These are phyloP conservation scores for Leucocoprinus sp. DNA, from an alignment of 768 basidiomycete genomes.

Conservation along the genomic window DNA sequence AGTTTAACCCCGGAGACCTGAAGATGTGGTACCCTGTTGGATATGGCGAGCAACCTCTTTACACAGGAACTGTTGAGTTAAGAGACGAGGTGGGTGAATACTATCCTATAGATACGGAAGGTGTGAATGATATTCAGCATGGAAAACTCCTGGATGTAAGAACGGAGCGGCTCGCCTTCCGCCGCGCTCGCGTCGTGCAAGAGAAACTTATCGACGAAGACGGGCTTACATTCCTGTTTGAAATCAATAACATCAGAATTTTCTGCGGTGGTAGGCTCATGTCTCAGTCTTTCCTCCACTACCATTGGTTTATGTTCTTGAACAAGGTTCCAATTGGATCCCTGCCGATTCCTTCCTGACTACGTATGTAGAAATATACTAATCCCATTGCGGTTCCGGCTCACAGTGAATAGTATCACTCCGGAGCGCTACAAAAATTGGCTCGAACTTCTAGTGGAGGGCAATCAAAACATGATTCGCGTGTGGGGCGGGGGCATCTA, in stretches of 20 bases:
- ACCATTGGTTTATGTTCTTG: background rate
- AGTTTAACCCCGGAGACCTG: constrained; percentile 46
- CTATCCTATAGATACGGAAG: background rate
- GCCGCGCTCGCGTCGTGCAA: constrained; percentile 72
- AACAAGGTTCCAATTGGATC: constrained; percentile 82
- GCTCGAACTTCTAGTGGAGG: constrained; percentile 79
- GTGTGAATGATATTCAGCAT: constrained; percentile 24
- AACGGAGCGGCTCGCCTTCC: constrained; percentile 63
- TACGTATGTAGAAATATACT: constrained; percentile 48
- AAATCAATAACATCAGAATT: constrained; percentile 80
- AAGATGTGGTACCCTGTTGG: constrained; percentile 84
- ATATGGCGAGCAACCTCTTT: constrained; percentile 76
- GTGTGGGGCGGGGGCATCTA: constrained; percentile 96
- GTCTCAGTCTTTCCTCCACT: background rate
- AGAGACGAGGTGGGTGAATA: constrained; percentile 39
- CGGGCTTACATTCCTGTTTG: constrained; percentile 83
- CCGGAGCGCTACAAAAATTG: constrained; percentile 62
- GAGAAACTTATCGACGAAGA: constrained; percentile 69
- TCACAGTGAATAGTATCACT: constrained; percentile 26
- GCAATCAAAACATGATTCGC: constrained; percentile 89
- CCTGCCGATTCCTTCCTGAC: constrained; percentile 90
- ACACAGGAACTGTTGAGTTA: constrained; percentile 52
- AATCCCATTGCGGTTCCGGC: background rate
- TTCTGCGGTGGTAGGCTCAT: constrained; percentile 68
- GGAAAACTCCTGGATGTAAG: constrained; percentile 46